Evolutionary conservation across 1,284 basidiomycete species (phyloP), one percentile per base, ranked within the genome.

Genomic region (Cerrena zonata): DNA sequence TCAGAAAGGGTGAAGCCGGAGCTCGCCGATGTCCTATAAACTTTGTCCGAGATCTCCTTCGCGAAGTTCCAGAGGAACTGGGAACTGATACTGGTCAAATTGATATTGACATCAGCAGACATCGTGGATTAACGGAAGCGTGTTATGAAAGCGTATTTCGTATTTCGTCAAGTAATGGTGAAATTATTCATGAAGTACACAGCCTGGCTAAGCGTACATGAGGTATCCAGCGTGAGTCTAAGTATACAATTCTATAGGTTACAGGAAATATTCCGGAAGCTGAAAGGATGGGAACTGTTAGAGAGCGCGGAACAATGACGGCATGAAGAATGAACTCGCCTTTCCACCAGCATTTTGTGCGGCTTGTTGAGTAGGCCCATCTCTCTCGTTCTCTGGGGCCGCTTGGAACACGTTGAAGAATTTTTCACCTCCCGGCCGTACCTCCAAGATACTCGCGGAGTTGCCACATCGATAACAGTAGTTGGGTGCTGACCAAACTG

Each of bases 401-500:
- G 96, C 96, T 60, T 96, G 92, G 64, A 99, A 96, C 27, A 98
- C 96, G 61, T 99, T 99, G 69, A 99, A 99, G 70, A 90, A 94
- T 78, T 91, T 91, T 22, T 72, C 72, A 41, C 88, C 92, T 25
- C 85, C 91, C 1, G 95, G 95, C 0, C 92, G 91, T 22, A 99
- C 91, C 72, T 99, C 95, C 48, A 99, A 74, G 58, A 99, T 97
- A 60, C 89, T 92, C 12, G 96, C 96, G 58, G 91, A 90, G 69
- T 99, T 99, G 27, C 96, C 96, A 63, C 96, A 99, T 39, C 95
- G 87, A 69, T 92, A 94, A 66, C 96, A 99, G 66, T 99, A 99
- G 67, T 99, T 99, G 18, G 95, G 95, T 40, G 94, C 96, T 34
- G 88, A 92, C 96, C 96, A 99, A 2, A 99, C 96, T 0, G 96